A percentile compares a stretch with the other conserved stretches of the same genome.
These are phyloP conservation scores for Mycena amicta DNA, from an alignment of 768 basidiomycete species.

Conservation along the genomic window DNA sequence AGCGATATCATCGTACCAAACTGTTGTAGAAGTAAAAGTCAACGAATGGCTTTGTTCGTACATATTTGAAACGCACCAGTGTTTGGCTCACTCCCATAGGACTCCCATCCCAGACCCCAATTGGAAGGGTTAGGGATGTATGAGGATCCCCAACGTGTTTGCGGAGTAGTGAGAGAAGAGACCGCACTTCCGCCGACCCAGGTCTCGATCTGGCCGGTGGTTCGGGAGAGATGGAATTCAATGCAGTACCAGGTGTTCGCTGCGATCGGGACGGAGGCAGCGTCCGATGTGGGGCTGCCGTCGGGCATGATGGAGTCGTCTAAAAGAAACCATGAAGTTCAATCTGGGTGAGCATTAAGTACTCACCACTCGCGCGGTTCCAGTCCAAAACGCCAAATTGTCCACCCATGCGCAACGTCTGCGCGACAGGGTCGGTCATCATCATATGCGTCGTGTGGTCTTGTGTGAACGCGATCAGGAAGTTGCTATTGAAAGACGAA, in stretches of 20 bases:
- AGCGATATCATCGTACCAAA: slow-evolving; percentile 25
- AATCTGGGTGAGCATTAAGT: slow-evolving; percentile 9
- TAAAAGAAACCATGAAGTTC: slow-evolving; percentile 6
- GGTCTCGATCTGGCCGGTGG: slow-evolving; percentile 23
- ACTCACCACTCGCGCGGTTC: slow-evolving; percentile 23
- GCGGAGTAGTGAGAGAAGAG: slow-evolving; percentile 23
- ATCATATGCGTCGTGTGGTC: slow-evolving; percentile 26
- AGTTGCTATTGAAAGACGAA: slow-evolving; percentile 23
- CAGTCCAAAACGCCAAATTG: slow-evolving; percentile 27
- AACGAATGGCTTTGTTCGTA: slow-evolving; percentile 6
- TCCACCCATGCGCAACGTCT: slow-evolving; percentile 25
- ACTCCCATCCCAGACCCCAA: slow-evolving; percentile 25
- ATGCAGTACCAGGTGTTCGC: slow-evolving; percentile 26
- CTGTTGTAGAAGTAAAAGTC: slow-evolving; percentile 19
- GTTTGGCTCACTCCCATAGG: slow-evolving; percentile 21
- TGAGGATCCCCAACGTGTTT: slow-evolving; percentile 23
- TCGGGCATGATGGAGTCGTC: slow-evolving; percentile 27
- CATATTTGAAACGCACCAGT: slow-evolving; percentile 20
- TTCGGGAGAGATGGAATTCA: slow-evolving; percentile 24
- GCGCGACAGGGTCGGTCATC: slow-evolving; percentile 26
- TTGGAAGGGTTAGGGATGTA: slow-evolving; percentile 23
- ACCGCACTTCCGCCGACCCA: slow-evolving; percentile 21
- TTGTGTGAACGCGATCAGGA: slow-evolving; percentile 22
- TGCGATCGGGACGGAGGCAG: slow-evolving; percentile 22
- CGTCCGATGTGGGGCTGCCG: slow-evolving; percentile 20